These are phyloP conservation scores for Scenedesmus sp. DNA, from an alignment of 163 green algal genomes.

Conservation along the genomic window DNA sequence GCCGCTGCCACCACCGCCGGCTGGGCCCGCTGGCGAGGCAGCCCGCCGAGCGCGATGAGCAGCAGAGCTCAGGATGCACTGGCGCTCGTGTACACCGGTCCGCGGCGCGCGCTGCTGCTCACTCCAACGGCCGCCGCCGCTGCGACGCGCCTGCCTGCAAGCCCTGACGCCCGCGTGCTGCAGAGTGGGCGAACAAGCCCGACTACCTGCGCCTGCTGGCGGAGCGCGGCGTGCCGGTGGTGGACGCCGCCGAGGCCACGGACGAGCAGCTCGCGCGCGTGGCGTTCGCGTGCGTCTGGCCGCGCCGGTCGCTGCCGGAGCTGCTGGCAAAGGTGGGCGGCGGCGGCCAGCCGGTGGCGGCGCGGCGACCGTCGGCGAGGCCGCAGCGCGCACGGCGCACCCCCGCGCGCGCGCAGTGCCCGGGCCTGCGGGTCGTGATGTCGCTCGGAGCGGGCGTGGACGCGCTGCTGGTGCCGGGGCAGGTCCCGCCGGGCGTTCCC, in stretches of 20 bases:
- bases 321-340: neutral
- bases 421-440: constrained; percentile 58
- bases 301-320: constrained; percentile 1
- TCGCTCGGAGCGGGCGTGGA: constrained; percentile 72
- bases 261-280: constrained; percentile 4
- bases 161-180: too few relatives aligned
- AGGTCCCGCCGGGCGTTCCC: constrained; percentile 57
- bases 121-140: too few relatives aligned
- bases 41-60: too few relatives aligned
- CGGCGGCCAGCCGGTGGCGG: neutral
- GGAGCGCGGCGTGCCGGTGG: constrained; percentile 20
- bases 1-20: too few relatives aligned
- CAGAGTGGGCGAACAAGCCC: constrained; percentile 41
- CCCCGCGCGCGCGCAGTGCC: constrained; percentile 24
- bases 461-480: constrained; percentile 48
- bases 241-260: neutral
- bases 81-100: too few relatives aligned
- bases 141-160: too few relatives aligned
- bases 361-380: neutral
- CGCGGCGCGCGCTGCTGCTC: too few relatives aligned
- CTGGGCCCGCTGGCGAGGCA: too few relatives aligned
- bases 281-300: constrained; percentile 35
- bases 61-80: too few relatives aligned
- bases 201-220: constrained; percentile 19
- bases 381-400: neutral